A percentile compares a stretch with the other conserved stretches of the same genome.
These are phyloP conservation scores for Terana coerulea DNA, from an alignment of 768 basidiomycete species.

Conservation along the genomic window DNA sequence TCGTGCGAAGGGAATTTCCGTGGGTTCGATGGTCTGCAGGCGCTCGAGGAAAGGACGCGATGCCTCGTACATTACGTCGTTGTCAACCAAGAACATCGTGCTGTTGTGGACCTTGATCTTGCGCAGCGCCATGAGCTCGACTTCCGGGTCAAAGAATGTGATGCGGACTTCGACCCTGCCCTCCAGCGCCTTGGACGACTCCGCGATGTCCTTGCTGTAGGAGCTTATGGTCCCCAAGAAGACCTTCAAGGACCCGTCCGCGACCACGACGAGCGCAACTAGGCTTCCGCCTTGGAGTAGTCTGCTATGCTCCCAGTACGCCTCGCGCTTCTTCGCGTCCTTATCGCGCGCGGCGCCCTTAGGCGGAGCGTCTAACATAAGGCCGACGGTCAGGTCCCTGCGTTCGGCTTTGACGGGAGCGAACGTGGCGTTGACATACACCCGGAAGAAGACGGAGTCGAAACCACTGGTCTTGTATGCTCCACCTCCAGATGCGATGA, in stretches of 20 bases:
- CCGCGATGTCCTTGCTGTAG: constrained; percentile 39
- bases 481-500: constrained; percentile 54
- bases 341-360: constrained; percentile 42
- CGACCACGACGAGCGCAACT: constrained; percentile 47
- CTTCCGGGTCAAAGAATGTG: constrained; percentile 58
- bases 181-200: constrained; percentile 33
- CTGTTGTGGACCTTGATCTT: constrained; percentile 16
- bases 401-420: constrained; percentile 42
- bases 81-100: constrained; percentile 44
- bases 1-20: constrained; percentile 48
- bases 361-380: constrained; percentile 51
- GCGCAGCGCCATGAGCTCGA: constrained; percentile 37
- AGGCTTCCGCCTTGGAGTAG: constrained; percentile 60
- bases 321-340: constrained; percentile 34
- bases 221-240: constrained; percentile 54
- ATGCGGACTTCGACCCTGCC: constrained; percentile 44
- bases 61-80: constrained; percentile 63
- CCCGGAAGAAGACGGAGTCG: constrained; percentile 55
- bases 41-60: constrained; percentile 66
- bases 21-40: constrained; percentile 49
- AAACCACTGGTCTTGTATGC: constrained; percentile 44
- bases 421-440: constrained; percentile 56
- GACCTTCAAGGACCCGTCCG: constrained; percentile 24
- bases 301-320: constrained; percentile 64
- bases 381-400: constrained; percentile 46